These are phyloP conservation scores for Diutina ranongensis DNA, from an alignment of 1,139 yeast species.

Conservation along the genomic window DNA sequence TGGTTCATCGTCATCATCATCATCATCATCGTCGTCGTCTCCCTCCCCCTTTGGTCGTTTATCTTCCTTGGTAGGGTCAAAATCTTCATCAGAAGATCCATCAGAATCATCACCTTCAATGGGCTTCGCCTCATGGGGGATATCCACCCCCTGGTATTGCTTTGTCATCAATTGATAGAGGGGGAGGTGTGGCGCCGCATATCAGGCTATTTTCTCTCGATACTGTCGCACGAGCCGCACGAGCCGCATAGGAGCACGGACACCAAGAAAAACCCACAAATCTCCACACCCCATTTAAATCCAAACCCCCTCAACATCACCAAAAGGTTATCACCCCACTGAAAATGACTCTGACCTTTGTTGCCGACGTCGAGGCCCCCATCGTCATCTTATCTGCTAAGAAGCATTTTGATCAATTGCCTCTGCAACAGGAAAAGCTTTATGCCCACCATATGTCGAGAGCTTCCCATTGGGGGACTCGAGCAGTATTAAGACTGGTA, in stretches of 20 bases:
- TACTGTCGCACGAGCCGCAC: no score
- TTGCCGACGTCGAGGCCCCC: conserved; percentile 35
- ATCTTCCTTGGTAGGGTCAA: conserved; percentile 26
- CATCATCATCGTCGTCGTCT: conserved; percentile 15
- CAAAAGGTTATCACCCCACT: no score
- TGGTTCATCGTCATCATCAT: conserved; percentile 15
- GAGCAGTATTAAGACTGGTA: conserved; percentile 74
- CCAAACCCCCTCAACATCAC: no score
- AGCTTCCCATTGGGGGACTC: conserved; percentile 75
- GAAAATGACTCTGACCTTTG: conserved; percentile 11
- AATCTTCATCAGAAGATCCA: conserved; percentile 11
- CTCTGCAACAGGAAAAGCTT: conserved; percentile 25
- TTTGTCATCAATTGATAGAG: no score
- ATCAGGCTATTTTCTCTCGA: no score
- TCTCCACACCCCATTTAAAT: no score
- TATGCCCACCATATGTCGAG: conserved; percentile 78
- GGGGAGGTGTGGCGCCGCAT: not conserved
- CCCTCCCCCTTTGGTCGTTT: conserved; percentile 13
- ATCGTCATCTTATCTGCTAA: conserved; percentile 31
- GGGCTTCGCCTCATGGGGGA: no score
- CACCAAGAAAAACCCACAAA: no score
- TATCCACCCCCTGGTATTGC: no score
- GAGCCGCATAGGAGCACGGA: not conserved
- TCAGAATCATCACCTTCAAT: conserved; percentile 39
- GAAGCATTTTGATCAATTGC: conserved; percentile 31